Conservation (phyloP, 306 rosid genomes). For the Rosa lucieae region DNA sequence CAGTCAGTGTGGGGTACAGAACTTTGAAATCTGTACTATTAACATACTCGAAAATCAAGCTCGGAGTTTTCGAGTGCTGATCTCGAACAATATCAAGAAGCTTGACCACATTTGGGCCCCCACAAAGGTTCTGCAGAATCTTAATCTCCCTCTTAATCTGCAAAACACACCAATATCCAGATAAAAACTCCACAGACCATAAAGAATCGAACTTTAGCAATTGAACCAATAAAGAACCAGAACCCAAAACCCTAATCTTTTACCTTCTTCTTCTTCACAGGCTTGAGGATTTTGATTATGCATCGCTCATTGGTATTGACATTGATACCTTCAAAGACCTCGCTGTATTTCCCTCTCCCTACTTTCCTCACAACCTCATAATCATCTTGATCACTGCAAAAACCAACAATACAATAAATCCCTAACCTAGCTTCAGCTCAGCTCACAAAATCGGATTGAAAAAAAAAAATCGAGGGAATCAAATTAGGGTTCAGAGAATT, state of each 20-base stretch:
- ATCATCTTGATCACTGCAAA: slow-evolving; percentile 86
- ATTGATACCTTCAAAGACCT: slow-evolving; percentile 92
- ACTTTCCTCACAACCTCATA: slow-evolving; percentile 96
- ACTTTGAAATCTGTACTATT: slow-evolving; percentile 92
- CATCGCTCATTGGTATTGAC: slow-evolving; percentile 84
- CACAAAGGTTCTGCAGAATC: slow-evolving; percentile 91
- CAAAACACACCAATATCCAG: slow-evolving; percentile 20
- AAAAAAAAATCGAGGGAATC: neutral
- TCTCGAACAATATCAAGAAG: slow-evolving; percentile 86
- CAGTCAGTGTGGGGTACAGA: slow-evolving; percentile 82
- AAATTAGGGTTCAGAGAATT: neutral
- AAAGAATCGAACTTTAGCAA: neutral
- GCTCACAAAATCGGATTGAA: neutral
- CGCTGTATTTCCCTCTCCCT: slow-evolving; percentile 99
- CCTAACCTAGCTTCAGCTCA: neutral
- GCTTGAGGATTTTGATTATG: slow-evolving; percentile 96
- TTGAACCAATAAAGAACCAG: neutral
- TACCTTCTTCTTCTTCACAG: slow-evolving; percentile 98
- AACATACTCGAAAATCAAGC: slow-evolving; percentile 86
- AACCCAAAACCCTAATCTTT: neutral
- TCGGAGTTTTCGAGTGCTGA: slow-evolving; percentile 89
- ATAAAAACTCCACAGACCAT: neutral
- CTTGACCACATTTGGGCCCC: slow-evolving; percentile 92
- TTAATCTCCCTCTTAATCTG: slow-evolving; percentile 95
- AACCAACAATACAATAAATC: neutral